Conservation (phyloP, 2,329 filamentous ascomycete genomes). For the Pseudogymnoascus sp. region DNA sequence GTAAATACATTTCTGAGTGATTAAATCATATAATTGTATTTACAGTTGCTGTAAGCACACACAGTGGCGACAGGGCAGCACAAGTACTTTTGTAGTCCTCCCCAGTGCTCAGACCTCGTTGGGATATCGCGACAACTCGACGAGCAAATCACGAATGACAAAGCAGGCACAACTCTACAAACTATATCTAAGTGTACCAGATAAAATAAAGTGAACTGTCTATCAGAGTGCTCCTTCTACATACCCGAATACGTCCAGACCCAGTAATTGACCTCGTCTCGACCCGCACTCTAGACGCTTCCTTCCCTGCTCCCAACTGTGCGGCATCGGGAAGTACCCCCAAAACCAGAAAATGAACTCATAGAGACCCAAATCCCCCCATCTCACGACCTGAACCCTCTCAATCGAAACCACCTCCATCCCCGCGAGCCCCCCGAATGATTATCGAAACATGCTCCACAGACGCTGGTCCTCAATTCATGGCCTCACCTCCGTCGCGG, state of each 20-base stretch:
- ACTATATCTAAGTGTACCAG: not conserved
- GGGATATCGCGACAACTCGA: slow-evolving; percentile 1
- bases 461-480: not conserved
- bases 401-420: not conserved
- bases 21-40: not conserved
- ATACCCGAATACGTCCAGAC: not conserved
- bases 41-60: not conserved
- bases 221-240: not conserved
- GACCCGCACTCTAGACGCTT: not conserved
- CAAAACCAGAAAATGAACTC: not conserved
- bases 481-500: not conserved
- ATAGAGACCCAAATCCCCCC: not conserved
- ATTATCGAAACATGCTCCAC: slow-evolving; percentile 6
- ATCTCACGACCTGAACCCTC: not conserved
- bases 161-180: not conserved
- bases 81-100: not conserved
- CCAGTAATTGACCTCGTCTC: slow-evolving; percentile 6
- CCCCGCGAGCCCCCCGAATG: not conserved
- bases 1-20: not conserved
- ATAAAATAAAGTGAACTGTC: not conserved
- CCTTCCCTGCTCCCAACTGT: not conserved
- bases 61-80: not conserved
- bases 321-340: not conserved
- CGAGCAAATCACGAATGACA: not conserved
- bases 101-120: not conserved